These are phyloP conservation scores for Xanthoceras sorbifolium DNA, from an alignment of 345 rosid genomes.

Conservation along the genomic window DNA sequence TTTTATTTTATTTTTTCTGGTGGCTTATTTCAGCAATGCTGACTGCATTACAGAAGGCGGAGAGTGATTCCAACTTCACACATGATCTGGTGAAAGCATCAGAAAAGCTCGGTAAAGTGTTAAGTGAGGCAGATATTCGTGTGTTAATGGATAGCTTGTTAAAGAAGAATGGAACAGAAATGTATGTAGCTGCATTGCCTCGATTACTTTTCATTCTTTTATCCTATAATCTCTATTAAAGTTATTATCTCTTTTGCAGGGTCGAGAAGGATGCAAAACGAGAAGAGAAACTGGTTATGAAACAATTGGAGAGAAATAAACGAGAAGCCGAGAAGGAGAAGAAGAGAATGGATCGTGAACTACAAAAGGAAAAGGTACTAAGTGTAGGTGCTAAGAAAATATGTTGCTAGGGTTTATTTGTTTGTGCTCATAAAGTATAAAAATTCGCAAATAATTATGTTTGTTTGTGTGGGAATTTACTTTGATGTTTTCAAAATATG, in stretches of 20 bases:
- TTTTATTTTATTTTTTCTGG: neutral
- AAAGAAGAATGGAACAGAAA: conserved; percentile 52
- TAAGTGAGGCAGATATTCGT: conserved; percentile 64
- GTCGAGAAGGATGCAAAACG: conserved; percentile 58
- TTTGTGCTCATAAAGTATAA: neutral
- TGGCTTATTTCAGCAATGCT: conserved; percentile 61
- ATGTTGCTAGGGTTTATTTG: neutral
- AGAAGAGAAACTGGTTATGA: conserved; percentile 62
- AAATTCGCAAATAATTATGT: neutral
- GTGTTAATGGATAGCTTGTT: conserved; percentile 48
- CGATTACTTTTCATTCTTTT: neutral
- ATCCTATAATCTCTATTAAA: neutral
- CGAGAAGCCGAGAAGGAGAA: conserved; percentile 75
- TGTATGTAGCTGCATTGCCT: conserved; percentile 47
- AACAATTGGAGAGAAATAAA: conserved; percentile 69
- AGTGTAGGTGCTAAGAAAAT: conserved; percentile 39
- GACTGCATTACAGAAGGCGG: conserved; percentile 46
- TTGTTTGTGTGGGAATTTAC: neutral
- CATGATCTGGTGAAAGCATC: conserved; percentile 47
- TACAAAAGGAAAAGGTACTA: conserved; percentile 60
- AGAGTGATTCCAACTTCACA: conserved; percentile 33
- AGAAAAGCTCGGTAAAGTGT: conserved; percentile 60
- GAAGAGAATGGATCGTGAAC: conserved; percentile 68
- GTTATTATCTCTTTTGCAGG: conserved; percentile 36
- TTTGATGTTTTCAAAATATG: neutral